phyloP scores from a whole-genome alignment of 2,329 filamentous ascomycete species.

The Purpureocillium lavendulum region DNA sequence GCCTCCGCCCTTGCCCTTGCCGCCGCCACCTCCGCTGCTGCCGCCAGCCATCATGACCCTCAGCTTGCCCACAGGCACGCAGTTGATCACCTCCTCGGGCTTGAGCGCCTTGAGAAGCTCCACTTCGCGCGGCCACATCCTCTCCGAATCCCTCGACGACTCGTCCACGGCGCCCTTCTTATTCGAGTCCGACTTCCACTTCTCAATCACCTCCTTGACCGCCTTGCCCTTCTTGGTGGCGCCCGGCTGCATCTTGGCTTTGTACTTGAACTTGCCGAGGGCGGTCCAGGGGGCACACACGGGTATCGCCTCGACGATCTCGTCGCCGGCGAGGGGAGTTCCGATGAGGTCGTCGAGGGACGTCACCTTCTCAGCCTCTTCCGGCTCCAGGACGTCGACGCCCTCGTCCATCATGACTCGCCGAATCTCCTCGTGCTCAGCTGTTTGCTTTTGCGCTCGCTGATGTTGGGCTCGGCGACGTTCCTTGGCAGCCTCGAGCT shows the following conservation, averaged over 20 bases:
- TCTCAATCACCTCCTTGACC: slow-evolving; percentile 78
- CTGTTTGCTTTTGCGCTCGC: slow-evolving; percentile 64
- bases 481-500: slow-evolving; percentile 61
- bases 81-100: slow-evolving; percentile 72
- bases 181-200: slow-evolving; percentile 61
- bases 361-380: slow-evolving; percentile 44
- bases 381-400: slow-evolving; percentile 51
- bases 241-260: slow-evolving; percentile 89
- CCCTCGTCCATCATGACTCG: slow-evolving; percentile 51
- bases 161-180: slow-evolving; percentile 55
- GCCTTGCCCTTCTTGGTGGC: slow-evolving; percentile 89
- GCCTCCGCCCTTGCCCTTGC: slow-evolving; percentile 25
- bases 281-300: slow-evolving; percentile 59
- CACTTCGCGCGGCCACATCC: slow-evolving; percentile 78
- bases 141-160: slow-evolving; percentile 54
- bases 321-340: slow-evolving; percentile 70
- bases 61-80: slow-evolving; percentile 71
- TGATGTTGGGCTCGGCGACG: slow-evolving; percentile 75
- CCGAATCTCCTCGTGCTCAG: slow-evolving; percentile 66
- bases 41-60: slow-evolving; percentile 67
- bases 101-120: slow-evolving; percentile 76
- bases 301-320: slow-evolving; percentile 61
- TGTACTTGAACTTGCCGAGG: slow-evolving; percentile 73
- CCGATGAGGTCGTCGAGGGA: slow-evolving; percentile 68
- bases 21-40: slow-evolving; percentile 29